Conservation (phyloP, 139 green algal species). For the Tetradesmus lagerheimii region DNA sequence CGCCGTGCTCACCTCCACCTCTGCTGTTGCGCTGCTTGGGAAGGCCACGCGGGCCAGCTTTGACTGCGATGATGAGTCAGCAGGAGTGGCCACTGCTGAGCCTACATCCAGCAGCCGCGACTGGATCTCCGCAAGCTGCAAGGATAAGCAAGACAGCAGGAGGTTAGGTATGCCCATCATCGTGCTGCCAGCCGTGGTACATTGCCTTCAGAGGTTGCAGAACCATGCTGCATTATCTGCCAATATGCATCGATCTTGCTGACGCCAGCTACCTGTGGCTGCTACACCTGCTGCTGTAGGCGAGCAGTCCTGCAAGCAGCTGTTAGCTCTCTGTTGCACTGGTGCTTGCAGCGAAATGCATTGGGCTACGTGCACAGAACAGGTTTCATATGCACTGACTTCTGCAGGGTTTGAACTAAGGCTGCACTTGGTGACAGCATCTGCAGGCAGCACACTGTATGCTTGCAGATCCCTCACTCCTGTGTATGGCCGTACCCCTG, state of each 20-base stretch:
- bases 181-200: too few relatives aligned
- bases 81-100: conserved; percentile 91
- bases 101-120: conserved; percentile 94
- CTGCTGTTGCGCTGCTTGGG: conserved; percentile 32
- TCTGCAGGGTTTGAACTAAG: background rate
- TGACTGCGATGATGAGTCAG: conserved; percentile 54
- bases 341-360: background rate
- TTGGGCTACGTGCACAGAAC: too few relatives aligned
- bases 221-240: too few relatives aligned
- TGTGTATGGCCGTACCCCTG: too few relatives aligned
- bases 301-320: too few relatives aligned
- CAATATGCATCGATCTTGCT: too few relatives aligned
- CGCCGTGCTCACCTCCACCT: conserved; percentile 74
- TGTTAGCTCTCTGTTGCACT: background rate
- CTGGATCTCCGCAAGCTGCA: conserved; percentile 89
- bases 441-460: background rate
- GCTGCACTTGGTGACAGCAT: background rate
- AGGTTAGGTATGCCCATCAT: background rate
- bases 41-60: conserved; percentile 85
- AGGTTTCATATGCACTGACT: too few relatives aligned
- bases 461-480: background rate
- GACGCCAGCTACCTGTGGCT: background rate
- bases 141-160: background rate
- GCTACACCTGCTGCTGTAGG: background rate
- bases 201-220: too few relatives aligned